Percentiles rank a stretch among this genome's conserved stretches.
Evolutionary conservation across 1,284 basidiomycete species (phyloP).

Genomic region (Porogramme epimiltina): DNA sequence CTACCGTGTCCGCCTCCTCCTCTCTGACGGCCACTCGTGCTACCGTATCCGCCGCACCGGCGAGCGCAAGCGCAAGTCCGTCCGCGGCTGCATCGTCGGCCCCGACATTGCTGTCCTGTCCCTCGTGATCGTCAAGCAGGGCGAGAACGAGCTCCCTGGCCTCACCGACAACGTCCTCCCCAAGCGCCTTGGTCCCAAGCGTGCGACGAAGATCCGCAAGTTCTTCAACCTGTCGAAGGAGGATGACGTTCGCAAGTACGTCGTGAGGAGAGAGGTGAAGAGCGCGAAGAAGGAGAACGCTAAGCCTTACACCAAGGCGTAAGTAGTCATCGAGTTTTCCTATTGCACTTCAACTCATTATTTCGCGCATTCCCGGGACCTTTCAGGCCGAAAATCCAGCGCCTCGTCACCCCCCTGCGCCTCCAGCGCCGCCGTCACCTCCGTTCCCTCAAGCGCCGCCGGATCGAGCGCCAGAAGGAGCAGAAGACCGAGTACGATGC

Average conservation of each 20-base stretch:
- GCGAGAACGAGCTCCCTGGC: conserved; percentile 89
- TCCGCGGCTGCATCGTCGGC: conserved; percentile 97
- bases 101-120: conserved; percentile 96
- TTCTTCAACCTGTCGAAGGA: conserved; percentile 99
- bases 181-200: conserved; percentile 95
- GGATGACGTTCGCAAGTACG: conserved; percentile 98
- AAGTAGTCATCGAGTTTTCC: conserved; percentile 40
- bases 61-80: conserved; percentile 98
- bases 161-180: conserved; percentile 93
- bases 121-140: conserved; percentile 96
- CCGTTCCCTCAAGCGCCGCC: conserved; percentile 86
- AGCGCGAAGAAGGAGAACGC: conserved; percentile 89
- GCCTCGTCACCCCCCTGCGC: conserved; percentile 91
- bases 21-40: conserved; percentile 96
- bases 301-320: conserved; percentile 99
- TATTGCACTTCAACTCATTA: background rate
- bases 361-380: conserved; percentile 1
- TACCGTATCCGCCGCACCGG: conserved; percentile 92
- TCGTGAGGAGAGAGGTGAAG: conserved; percentile 90
- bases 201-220: conserved; percentile 92
- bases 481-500: conserved; percentile 91
- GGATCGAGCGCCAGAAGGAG: conserved; percentile 91
- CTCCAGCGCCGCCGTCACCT: conserved; percentile 97
- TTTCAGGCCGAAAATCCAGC: conserved; percentile 81
- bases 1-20: conserved; percentile 92